A percentile compares a stretch with the other conserved stretches of the same genome.
These are phyloP conservation scores for Dendrobium nobile DNA, from an alignment of 106 monocot species.

Conservation along the genomic window DNA sequence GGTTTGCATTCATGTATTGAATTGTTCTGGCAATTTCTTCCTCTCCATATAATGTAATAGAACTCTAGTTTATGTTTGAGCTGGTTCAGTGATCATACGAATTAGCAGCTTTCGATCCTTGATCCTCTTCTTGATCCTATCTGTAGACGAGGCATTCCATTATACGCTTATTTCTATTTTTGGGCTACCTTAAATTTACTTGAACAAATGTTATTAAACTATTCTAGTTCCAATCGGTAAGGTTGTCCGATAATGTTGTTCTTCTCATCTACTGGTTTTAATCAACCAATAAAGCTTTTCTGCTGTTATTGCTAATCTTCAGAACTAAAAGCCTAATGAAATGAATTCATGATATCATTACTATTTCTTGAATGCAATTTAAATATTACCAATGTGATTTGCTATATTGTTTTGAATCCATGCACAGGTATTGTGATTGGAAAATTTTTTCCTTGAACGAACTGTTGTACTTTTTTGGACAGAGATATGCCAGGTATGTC, in stretches of 20 bases:
- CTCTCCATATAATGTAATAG: not conserved
- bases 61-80: not conserved
- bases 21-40: not conserved
- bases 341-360: not conserved
- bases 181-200: not conserved
- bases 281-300: not conserved
- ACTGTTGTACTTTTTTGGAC: constrained; percentile 1
- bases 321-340: not conserved
- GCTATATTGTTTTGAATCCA: not conserved
- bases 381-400: not conserved
- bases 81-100: not conserved
- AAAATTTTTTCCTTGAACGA: not conserved
- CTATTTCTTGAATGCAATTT: not conserved
- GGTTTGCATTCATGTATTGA: not conserved
- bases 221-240: not conserved
- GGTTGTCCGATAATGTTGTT: not conserved
- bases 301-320: not conserved
- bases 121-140: not conserved
- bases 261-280: not conserved
- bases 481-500: constrained; percentile 3
- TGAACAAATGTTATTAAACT: not conserved
- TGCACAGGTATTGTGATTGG: constrained; percentile 8
- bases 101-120: not conserved
- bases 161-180: not conserved
- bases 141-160: not conserved